A percentile compares a stretch with the other conserved stretches of the same genome.
phyloP scores from a whole-genome alignment of 176 grass and related monocot genomes.

The Hordeum vulgare region MorexV3_pseudomolecules_assembly NC_058518.1:299351137-299351636 shows the following conservation, averaged over 20 bases:
- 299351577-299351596: not conserved
- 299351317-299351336: constrained; percentile 67
- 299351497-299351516: constrained; percentile 51
- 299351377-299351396: constrained; percentile 69
- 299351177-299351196: not conserved
- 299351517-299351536: constrained; percentile 34
- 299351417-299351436: constrained; percentile 58
- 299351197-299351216: constrained; percentile 1
- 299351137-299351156: constrained; percentile 16
- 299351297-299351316: constrained; percentile 71
- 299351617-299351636: constrained; percentile 53
- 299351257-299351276: constrained; percentile 27
- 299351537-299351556: not conserved
- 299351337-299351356: constrained; percentile 69
- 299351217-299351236: not conserved
- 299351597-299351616: not conserved
- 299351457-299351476: constrained; percentile 49
- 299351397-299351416: constrained; percentile 51
- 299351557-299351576: not conserved
- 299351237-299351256: constrained; percentile 82
- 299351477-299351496: constrained; percentile 70
- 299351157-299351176: not conserved
- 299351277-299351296: constrained; percentile 55
- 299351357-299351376: constrained; percentile 87
- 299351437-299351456: constrained; percentile 60